These are phyloP conservation scores for Dactylonectria estremocensis DNA, from an alignment of 2,329 filamentous ascomycete genomes.

Conservation along the genomic window DNA sequence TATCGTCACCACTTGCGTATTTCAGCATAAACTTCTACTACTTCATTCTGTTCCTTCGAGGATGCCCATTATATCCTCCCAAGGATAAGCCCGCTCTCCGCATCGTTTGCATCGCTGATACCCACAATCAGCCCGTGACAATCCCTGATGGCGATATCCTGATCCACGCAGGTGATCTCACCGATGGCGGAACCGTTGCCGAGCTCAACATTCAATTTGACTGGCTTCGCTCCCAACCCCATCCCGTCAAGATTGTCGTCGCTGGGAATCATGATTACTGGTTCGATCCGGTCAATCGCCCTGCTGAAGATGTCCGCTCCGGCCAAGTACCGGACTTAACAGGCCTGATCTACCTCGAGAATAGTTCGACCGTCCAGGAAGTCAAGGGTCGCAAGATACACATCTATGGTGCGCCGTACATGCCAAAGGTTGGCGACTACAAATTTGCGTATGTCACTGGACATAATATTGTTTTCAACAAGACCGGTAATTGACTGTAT, in stretches of 20 bases:
- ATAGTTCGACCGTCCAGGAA: conserved; percentile 73
- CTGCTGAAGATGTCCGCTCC: conserved; percentile 67
- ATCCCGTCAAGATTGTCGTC: conserved; percentile 85
- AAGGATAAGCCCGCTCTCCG: conserved; percentile 72
- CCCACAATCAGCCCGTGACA: conserved; percentile 75
- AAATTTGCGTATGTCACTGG: conserved; percentile 70
- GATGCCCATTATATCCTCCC: conserved; percentile 73
- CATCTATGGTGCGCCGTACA: conserved; percentile 86
- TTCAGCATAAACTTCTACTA: conserved; percentile 75
- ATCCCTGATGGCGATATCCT: conserved; percentile 87
- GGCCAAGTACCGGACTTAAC: conserved; percentile 74
- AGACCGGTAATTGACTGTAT: no score
- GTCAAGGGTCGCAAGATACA: conserved; percentile 70
- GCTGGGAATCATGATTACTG: conserved; percentile 92
- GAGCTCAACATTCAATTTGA: conserved; percentile 88
- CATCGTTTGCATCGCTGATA: conserved; percentile 92
- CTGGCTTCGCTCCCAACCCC: conserved; percentile 83
- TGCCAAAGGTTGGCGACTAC: conserved; percentile 80
- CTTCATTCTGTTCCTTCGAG: conserved; percentile 77
- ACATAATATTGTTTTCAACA: no score
- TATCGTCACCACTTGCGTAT: conserved; percentile 78
- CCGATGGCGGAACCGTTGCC: conserved; percentile 77
- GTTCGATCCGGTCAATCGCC: conserved; percentile 79
- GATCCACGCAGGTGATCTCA: conserved; percentile 91
- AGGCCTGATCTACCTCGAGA: conserved; percentile 82